Evolutionary conservation across 805 yeast genomes (phyloP).

Genomic region (Candida oleophila): DNA sequence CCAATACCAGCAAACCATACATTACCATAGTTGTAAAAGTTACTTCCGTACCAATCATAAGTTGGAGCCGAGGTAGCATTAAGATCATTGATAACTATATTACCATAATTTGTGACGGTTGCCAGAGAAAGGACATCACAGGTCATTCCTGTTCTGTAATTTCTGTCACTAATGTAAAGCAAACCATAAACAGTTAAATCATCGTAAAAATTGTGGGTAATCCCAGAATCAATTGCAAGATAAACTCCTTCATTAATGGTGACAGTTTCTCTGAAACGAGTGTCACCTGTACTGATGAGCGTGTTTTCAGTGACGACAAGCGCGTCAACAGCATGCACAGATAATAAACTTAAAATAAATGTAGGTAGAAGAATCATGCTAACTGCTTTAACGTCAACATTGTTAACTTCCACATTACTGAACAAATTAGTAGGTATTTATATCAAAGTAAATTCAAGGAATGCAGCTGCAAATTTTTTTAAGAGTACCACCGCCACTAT

Average conservation of each 20-base stretch:
- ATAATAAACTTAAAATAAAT: no score
- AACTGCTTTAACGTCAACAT: no score
- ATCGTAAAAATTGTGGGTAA: neutral
- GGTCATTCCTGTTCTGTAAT: constrained; percentile 2
- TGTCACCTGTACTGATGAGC: neutral
- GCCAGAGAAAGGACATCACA: neutral
- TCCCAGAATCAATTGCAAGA: constrained; percentile 3
- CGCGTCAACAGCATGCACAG: no score
- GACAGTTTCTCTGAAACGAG: neutral
- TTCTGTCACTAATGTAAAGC: constrained; percentile 2
- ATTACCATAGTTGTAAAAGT: constrained; percentile 1
- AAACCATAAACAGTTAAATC: constrained; percentile 2
- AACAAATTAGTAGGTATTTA: no score
- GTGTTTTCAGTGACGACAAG: no score
- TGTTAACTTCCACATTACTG: no score
- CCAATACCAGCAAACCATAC: constrained; percentile 5
- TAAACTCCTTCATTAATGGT: constrained; percentile 4
- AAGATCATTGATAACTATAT: constrained; percentile 2
- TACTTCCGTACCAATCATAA: neutral
- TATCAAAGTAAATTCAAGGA: no score
- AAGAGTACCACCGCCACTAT: no score
- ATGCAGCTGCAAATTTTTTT: no score
- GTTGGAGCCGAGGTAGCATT: constrained; percentile 3
- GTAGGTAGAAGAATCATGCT: no score
- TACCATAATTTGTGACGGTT: constrained; percentile 1